phyloP scores from a whole-genome alignment of 2,329 filamentous ascomycete species.

The Colletotrichum shisoi region DNA sequence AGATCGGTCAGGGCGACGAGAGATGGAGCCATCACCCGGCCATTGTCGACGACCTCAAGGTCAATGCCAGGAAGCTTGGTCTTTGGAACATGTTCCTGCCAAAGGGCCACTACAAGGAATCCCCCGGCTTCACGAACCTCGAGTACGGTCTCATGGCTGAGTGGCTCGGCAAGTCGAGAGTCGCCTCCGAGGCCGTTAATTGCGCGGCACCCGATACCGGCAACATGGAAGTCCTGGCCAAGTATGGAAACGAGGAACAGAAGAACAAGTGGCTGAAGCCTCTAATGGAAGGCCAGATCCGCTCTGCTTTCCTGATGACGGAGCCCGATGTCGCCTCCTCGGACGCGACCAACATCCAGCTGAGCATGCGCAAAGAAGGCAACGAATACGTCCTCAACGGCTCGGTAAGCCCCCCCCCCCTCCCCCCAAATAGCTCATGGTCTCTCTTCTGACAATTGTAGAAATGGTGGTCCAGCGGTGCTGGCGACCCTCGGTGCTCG shows the following conservation, averaged over 20 bases:
- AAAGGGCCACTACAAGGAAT: conserved; percentile 93
- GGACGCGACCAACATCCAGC: conserved; percentile 91
- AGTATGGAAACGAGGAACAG: conserved; percentile 86
- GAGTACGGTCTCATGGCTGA: conserved; percentile 99
- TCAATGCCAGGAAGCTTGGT: conserved; percentile 79
- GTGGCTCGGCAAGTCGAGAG: conserved; percentile 84
- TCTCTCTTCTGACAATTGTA: conserved; percentile 47
- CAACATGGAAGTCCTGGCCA: conserved; percentile 94
- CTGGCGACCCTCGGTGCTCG: conserved; percentile 89
- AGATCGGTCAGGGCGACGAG: conserved; percentile 76
- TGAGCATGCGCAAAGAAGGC: conserved; percentile 82
- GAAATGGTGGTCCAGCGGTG: conserved; percentile 99
- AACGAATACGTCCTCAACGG: conserved; percentile 93
- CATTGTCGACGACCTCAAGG: conserved; percentile 89
- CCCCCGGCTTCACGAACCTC: conserved; percentile 90
- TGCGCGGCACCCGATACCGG: conserved; percentile 91
- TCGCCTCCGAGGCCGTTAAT: conserved; percentile 87
- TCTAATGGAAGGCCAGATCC: conserved; percentile 82
- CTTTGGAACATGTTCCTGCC: conserved; percentile 99
- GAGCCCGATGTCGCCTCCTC: conserved; percentile 88
- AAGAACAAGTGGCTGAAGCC: conserved; percentile 85
- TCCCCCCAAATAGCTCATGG: no score
- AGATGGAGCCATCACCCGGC: conserved; percentile 83
- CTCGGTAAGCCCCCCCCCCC: conserved; percentile 59
- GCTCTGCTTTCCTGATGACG: conserved; percentile 93